Conservation (phyloP, 148 eudicot species). For the Chenopodium suecicum region DNA sequence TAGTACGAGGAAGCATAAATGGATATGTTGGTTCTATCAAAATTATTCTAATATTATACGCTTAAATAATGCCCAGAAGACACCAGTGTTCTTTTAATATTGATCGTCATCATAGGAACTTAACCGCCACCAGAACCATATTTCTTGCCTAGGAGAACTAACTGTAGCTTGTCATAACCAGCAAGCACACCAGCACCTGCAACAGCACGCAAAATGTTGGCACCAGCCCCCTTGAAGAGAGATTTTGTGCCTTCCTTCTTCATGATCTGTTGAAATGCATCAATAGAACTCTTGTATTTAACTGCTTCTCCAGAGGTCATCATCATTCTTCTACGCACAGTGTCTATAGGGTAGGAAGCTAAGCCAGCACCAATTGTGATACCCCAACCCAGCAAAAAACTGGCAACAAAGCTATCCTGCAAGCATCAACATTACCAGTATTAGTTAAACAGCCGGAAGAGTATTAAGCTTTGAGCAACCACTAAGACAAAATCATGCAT, state of each 20-base stretch:
- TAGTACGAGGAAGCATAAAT: not conserved
- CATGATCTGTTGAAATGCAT: constrained; percentile 53
- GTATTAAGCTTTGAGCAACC: no score
- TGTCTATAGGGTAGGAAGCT: constrained; percentile 64
- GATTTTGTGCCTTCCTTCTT: constrained; percentile 62
- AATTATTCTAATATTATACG: constrained; percentile 8
- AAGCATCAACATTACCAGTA: constrained; percentile 8
- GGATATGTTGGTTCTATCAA: constrained; percentile 1
- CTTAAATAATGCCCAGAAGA: not conserved
- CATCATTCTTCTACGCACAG: constrained; percentile 74
- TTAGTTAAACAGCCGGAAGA: no score
- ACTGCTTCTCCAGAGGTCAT: constrained; percentile 76
- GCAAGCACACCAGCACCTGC: constrained; percentile 74
- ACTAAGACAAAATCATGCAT: not conserved
- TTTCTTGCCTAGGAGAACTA: constrained; percentile 57
- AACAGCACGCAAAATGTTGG: constrained; percentile 66
- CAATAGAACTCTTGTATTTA: constrained; percentile 63
- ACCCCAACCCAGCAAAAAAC: constrained; percentile 70
- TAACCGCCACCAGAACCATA: constrained; percentile 61
- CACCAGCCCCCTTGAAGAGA: constrained; percentile 72
- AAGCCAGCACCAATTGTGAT: constrained; percentile 66
- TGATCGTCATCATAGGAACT: constrained; percentile 24
- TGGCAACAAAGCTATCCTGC: constrained; percentile 75
- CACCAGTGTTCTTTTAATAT: not conserved
- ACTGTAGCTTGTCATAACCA: constrained; percentile 70